These are phyloP conservation scores for Suhomyces maxii DNA, from an alignment of 1,139 yeast species.

Conservation along the genomic window DNA sequence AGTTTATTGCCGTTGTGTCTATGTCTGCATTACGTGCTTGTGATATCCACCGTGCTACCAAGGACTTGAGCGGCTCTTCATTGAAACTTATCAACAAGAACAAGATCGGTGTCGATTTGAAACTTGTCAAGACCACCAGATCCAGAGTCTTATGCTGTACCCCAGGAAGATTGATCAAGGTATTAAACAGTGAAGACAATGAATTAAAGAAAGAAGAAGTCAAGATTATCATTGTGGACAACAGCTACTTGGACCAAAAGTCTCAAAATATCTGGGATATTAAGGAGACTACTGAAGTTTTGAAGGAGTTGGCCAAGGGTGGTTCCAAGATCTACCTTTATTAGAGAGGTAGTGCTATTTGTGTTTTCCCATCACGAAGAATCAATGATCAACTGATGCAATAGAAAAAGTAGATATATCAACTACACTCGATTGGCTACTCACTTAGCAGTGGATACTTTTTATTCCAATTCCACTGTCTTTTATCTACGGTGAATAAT, in stretches of 20 bases:
- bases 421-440: too few relatives aligned
- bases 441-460: too few relatives aligned
- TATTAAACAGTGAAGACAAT: slow-evolving; percentile 43
- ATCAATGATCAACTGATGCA: too few relatives aligned
- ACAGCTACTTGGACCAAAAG: slow-evolving; percentile 63
- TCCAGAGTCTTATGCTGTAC: slow-evolving; percentile 62
- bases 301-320: slow-evolving; percentile 40
- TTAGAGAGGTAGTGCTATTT: slow-evolving; percentile 14
- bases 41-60: slow-evolving; percentile 65
- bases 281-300: slow-evolving; percentile 43
- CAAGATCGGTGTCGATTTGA: slow-evolving; percentile 57
- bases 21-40: slow-evolving; percentile 75
- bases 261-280: slow-evolving; percentile 65
- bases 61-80: slow-evolving; percentile 55
- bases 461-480: too few relatives aligned
- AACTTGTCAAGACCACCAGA: slow-evolving; percentile 48
- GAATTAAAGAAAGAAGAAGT: slow-evolving; percentile 48
- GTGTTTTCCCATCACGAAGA: too few relatives aligned
- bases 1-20: slow-evolving; percentile 57
- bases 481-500: too few relatives aligned
- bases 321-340: slow-evolving; percentile 54
- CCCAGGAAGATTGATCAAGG: slow-evolving; percentile 60
- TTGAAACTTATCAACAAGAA: slow-evolving; percentile 69
- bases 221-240: slow-evolving; percentile 60
- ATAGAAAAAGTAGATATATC: too few relatives aligned